These are phyloP conservation scores for Phytophthora tentaculata DNA, from an alignment of 352 stramenopile species.

Conservation along the genomic window DNA sequence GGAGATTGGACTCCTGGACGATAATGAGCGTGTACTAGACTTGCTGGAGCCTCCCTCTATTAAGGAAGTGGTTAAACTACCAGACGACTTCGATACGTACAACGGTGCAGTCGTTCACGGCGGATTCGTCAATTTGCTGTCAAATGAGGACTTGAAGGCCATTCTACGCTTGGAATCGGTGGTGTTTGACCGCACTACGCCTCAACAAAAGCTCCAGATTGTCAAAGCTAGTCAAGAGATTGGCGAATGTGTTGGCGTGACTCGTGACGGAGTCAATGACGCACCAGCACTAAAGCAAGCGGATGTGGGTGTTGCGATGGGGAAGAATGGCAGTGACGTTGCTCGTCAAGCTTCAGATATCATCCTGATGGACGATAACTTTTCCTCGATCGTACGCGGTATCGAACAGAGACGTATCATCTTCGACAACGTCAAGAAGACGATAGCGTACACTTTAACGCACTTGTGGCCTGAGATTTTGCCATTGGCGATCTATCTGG, in stretches of 20 bases:
- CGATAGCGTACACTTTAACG: constrained; percentile 91
- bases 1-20: constrained; percentile 84
- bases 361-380: constrained; percentile 96
- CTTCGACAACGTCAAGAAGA: constrained; percentile 94
- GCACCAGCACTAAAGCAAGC: constrained; percentile 73
- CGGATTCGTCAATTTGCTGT: constrained; percentile 38
- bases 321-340: constrained; percentile 94
- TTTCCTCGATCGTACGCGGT: constrained; percentile 93
- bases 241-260: constrained; percentile 61
- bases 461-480: constrained; percentile 86
- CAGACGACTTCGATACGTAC: constrained; percentile 33
- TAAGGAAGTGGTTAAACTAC: constrained; percentile 14
- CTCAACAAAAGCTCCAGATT: constrained; percentile 41
- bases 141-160: constrained; percentile 39
- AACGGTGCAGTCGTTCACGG: constrained; percentile 75
- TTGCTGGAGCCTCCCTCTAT: constrained; percentile 10
- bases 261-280: constrained; percentile 86
- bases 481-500: constrained; percentile 70
- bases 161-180: constrained; percentile 62
- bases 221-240: constrained; percentile 29
- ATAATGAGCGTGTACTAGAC: constrained; percentile 35
- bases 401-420: constrained; percentile 64
- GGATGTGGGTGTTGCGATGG: constrained; percentile 98
- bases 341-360: constrained; percentile 92
- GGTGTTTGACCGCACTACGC: constrained; percentile 94